Evolutionary conservation across 345 rosid species (phyloP).

Genomic region (Hirschfeldia incana): DNA sequence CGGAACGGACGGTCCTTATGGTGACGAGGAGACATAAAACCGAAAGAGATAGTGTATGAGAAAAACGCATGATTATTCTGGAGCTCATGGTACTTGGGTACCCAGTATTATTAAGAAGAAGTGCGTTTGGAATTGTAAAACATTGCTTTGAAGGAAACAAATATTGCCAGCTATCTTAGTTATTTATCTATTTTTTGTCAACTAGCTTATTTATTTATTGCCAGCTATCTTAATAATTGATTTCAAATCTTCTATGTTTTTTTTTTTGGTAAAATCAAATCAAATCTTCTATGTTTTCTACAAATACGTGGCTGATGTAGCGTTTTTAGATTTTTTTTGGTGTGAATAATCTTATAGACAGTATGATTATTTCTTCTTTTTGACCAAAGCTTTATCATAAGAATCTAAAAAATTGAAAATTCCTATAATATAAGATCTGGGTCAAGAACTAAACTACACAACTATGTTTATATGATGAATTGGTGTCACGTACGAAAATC

Average conservation of each 20-base stretch:
- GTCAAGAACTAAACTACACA: not conserved
- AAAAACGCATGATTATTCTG: conserved; percentile 14
- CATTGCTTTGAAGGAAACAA: conserved; percentile 21
- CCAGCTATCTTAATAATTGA: not conserved
- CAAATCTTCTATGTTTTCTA: too few species aligned
- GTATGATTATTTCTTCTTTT: not conserved
- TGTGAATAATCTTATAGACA: not conserved
- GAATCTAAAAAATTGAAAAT: not conserved
- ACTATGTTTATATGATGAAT: not conserved
- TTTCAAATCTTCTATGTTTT: not conserved
- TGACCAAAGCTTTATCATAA: not conserved
- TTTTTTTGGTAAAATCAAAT: too few species aligned
- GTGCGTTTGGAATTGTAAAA: not conserved
- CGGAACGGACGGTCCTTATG: conserved; percentile 37
- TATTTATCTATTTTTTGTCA: too few species aligned
- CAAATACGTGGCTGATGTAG: not conserved
- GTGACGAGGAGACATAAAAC: conserved; percentile 12
- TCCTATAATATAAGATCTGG: conserved; percentile 4
- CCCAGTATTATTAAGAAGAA: not conserved
- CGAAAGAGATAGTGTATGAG: not conserved
- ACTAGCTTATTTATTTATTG: too few species aligned
- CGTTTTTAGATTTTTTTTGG: not conserved
- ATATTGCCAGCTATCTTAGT: not conserved
- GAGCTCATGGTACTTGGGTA: not conserved
- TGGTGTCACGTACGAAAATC: not conserved